phyloP scores from a whole-genome alignment of 345 rosid species.

The Linum tenue region DNA sequence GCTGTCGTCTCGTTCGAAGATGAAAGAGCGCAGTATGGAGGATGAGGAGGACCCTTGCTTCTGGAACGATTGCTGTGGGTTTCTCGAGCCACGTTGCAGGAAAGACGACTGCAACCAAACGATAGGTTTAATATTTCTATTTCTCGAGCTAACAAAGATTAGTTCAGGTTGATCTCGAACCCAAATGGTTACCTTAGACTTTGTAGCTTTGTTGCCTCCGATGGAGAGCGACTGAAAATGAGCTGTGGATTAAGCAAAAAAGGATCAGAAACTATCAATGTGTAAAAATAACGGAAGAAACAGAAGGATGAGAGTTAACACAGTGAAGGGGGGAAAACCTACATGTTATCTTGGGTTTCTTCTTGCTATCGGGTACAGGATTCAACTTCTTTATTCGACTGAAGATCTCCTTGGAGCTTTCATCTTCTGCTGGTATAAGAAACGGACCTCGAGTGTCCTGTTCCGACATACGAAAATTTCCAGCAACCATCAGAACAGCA shows the following conservation, averaged over 20 bases:
- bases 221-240: conserved; percentile 34
- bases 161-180: not conserved
- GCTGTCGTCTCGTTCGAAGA: conserved; percentile 77
- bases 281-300: not conserved
- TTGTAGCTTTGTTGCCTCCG: conserved; percentile 31
- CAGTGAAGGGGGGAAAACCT: conserved; percentile 14
- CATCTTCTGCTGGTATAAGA: conserved; percentile 47
- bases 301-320: conserved; percentile 7
- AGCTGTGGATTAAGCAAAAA: conserved; percentile 33
- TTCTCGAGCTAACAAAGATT: no score
- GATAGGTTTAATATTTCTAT: not conserved
- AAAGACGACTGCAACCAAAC: conserved; percentile 69
- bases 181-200: conserved; percentile 45
- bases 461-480: conserved; percentile 12
- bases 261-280: conserved; percentile 2
- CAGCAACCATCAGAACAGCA: conserved; percentile 1
- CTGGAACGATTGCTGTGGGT: conserved; percentile 39
- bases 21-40: conserved; percentile 49
- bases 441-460: conserved; percentile 50
- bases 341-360: conserved; percentile 59
- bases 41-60: conserved; percentile 49
- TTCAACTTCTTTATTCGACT: conserved; percentile 64
- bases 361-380: conserved; percentile 43
- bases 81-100: conserved; percentile 46
- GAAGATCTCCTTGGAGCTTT: conserved; percentile 51